phyloP scores from a whole-genome alignment of 2,329 filamentous ascomycete species.

The Curvularia verruculosa region DNA sequence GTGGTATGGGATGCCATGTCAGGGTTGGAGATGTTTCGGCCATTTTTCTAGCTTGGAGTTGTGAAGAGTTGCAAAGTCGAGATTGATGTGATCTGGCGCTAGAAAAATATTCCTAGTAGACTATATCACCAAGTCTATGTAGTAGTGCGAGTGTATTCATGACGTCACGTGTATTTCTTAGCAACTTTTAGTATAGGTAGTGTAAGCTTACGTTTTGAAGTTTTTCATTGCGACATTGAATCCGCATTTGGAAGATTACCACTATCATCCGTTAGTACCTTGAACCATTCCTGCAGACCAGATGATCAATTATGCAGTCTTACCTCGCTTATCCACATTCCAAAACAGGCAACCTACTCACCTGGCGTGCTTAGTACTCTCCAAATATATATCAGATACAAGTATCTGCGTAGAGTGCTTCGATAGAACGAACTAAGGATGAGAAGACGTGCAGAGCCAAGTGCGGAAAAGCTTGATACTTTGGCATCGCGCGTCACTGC shows the following conservation, averaged over 20 bases:
- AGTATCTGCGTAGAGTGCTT: neutral
- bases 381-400: neutral
- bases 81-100: neutral
- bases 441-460: neutral
- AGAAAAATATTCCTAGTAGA: neutral
- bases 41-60: neutral
- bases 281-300: too few relatives aligned
- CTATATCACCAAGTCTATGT: neutral
- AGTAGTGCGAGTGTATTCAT: neutral
- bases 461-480: neutral
- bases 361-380: neutral
- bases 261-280: neutral
- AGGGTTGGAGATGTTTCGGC: slow-evolving; percentile 6
- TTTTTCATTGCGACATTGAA: neutral
- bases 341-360: neutral
- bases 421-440: neutral
- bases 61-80: neutral
- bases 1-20: slow-evolving; percentile 38
- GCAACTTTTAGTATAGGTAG: neutral
- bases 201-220: neutral
- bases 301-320: neutral
- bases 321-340: neutral
- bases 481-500: neutral
- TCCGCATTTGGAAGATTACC: neutral
- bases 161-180: neutral